Evolutionary conservation across 139 green algal genomes (phyloP), one percentile per base, ranked within the genome.

Genomic region (Chlamydomonas applanata): DNA sequence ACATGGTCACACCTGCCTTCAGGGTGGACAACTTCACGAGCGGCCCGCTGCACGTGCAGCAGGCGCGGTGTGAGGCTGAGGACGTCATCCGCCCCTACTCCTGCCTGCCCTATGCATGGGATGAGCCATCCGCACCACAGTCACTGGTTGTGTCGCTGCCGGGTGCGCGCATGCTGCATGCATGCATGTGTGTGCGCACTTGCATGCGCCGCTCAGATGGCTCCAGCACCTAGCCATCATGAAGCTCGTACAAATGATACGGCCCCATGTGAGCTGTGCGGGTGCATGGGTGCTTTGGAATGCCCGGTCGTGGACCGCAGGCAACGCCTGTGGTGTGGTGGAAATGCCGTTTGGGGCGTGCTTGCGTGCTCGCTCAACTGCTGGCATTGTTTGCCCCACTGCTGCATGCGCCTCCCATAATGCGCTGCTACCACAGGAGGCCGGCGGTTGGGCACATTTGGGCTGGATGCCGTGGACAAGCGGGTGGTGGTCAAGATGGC

Each of bases 51-150:
- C 72, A 78, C 24, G 34, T 86, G 0, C 63, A 77, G 60, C 80
- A 86, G 69, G 44, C 75, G 11, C 64, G 71, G 27, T 69, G 52
- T 25, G 66, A 65, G 1, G 84, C 90, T 46, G 87, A 93, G 75
- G 93, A 97, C 70, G 81, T 95, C 44, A 75, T 97, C 33, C 81
- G 87, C 29, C 90, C 93, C 11, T 97, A 94, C 84, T 90, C 82
- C 54, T 89, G 83, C 45, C 72, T 95, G 52, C 79, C 85, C 32
- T 97, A 93, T 73, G 87, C 93, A 1, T 97, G 93, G 93, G 93
- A 97, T 69, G 91, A 97, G 74, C 93, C 91, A 5, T 71, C 81
- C 17, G 32, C 75, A 40, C 78, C 78, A 53, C 69, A 77, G 27
- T 72, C 76, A 5, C 64, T 97, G 59, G 54, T 87, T 45, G 70